These are phyloP conservation scores for Mycena albidolilacea DNA, from an alignment of 768 basidiomycete genomes.

Conservation along the genomic window DNA sequence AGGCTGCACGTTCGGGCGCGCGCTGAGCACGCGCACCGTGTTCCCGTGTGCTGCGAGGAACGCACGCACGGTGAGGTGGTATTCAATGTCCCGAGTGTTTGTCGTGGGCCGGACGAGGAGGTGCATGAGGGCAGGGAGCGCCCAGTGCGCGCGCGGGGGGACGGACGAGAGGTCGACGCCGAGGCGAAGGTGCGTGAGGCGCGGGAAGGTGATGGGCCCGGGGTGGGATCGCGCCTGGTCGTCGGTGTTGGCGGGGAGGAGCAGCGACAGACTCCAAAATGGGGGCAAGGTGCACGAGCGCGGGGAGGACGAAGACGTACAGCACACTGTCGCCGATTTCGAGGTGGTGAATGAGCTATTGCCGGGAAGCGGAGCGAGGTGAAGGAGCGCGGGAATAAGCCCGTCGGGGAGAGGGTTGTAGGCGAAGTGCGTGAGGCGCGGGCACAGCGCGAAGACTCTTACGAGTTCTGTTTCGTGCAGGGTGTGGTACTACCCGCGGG, in stretches of 20 bases:
- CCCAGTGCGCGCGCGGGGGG: constrained; percentile 9
- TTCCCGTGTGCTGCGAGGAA: constrained; percentile 1
- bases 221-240: background rate
- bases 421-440: constrained; percentile 21
- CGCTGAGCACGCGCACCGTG: background rate
- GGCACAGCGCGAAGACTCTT: constrained; percentile 20
- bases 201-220: background rate
- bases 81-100: background rate
- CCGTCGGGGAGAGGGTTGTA: background rate
- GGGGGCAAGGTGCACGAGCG: background rate
- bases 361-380: background rate
- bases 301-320: background rate
- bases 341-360: background rate
- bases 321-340: background rate
- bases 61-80: background rate
- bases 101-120: background rate
- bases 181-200: constrained; percentile 13
- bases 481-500: constrained; percentile 30
- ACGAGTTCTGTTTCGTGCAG: constrained; percentile 18
- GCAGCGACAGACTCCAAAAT: background rate
- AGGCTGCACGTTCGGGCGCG: background rate
- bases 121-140: background rate
- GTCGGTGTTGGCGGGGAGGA: background rate
- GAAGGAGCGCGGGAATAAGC: background rate
- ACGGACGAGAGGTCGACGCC: background rate